Evolutionary conservation across 306 rosid genomes (phyloP), one percentile per base, ranked within the genome.

Genomic region (Betula pendula): DNA sequence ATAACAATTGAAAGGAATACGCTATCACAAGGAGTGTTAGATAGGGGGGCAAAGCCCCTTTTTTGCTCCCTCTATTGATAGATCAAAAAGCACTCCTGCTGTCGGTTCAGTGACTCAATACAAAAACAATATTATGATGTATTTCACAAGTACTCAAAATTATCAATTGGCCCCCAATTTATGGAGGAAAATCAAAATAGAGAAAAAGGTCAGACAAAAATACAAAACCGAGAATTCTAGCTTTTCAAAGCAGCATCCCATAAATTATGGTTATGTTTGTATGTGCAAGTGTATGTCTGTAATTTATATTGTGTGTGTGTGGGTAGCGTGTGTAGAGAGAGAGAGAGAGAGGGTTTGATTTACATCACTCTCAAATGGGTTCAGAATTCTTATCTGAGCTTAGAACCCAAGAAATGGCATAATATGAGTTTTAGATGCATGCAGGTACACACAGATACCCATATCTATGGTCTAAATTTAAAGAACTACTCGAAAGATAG

Each of bases 161-260:
- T 5, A 5, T 24, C 5, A 16, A 7, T 14, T 6, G 3, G 20
- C 11, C 14, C n/a, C 40, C n/a, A 60, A 27, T 16, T 27, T 5
- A 60, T 2, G n/a, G 40, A 59, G 16, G n/a, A 50, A 73, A 53
- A 5, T 11, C 6, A 70, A 35, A 33, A 55, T 2, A 69, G 60
- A 80, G 60, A 70, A 33, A 56, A 70, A 67, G n/a, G 33, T 40
- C 43, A 68, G 72, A 9, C 3, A 67, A 3, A 19, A 38, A 13
- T n/a, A 3, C 22, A 4, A 17, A 14, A 66, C 29, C 9, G 7
- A 16, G 70, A 35, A 15, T 25, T 66, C 27, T 65, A 17, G 42
- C 42, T 38, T 38, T 38, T 38, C 5, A 38, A 38, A 38, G 42
- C 42, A 5, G 42, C 42, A 38, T 38, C 42, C 42, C 42, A 38